Evolutionary conservation across 129 eudicot genomes (phyloP), one percentile per base, ranked within the genome.

Genomic region (Saussurea involucrata): DNA sequence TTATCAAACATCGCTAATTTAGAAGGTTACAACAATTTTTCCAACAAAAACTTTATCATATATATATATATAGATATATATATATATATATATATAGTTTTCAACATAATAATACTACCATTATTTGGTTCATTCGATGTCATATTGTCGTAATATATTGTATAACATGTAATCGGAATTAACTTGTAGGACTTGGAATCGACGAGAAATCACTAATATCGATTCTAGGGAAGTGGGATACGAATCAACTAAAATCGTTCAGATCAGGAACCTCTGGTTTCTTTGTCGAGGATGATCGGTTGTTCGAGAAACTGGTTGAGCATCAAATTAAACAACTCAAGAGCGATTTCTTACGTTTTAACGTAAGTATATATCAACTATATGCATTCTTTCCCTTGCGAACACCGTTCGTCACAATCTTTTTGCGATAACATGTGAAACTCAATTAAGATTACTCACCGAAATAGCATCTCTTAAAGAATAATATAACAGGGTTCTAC

Each of bases 141-240:
- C n/a, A 42, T 42, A 11, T 42, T 42, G 4, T 5, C 17, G 4
- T 9, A 13, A 6, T 25, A 5, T 13, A 21, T 46, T 2, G 6
- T 31, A 33, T 11, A 0, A 9, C 18, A 29, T 1, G 57, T 65
- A 6, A 21, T 74, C 3, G 32, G 15, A 37, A 42, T 36, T 24
- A 44, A 71, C 12, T 49, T 80, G 37, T 57, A 90, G 96, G 92
- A 18, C 83, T 88, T 71, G 96, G 96, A 31, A 82, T 90, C 24
- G 92, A 86, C 46, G 96, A 90, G 86, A 90, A 78, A 18, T 40
- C 86, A 5, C 60, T 90, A 70, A 77, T 90, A 63, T 63, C 89
- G 20, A 80, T 80, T 57, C 72, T 88, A 83, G 96, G 93, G 73
- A 90, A 88, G 34, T 86, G 85, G 88, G 78, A 86, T 70, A 81